Base-by-base conservation (phyloP, 306 rosid genomes). In the Cicer bijugum region DNA sequence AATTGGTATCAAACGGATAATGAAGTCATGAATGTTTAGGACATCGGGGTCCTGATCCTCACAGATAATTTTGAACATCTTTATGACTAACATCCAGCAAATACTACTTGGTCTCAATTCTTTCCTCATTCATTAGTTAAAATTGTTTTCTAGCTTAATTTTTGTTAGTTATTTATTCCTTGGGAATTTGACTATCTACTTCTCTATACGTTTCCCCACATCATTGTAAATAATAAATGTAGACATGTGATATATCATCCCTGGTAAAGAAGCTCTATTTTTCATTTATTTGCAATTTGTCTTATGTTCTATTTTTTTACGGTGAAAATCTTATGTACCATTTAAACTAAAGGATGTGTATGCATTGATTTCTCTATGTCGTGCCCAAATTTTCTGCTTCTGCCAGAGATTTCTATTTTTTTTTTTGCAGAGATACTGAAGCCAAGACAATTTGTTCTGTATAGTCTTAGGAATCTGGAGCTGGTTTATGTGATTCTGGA, bases 341-440 rank as follows among this genome's bases (percentile, higher is more conserved):
- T 77, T 72, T 74, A 81, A 74, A 55, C 64, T 64, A 47, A 63
- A 68, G 72, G 81, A 79, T 57, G 52, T 39, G 28, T 51, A 78
- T 53, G 63, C 62, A 75, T 48, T 12, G 61, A 51, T 20, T 64
- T 77, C 46, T 74, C 75, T 64, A 33, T 77, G 38, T 44, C 17
- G 68, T 70, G 81, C 48, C 71, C 71, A 51, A 66, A 48, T 69
- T 73, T 69, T 59, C 83, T 55, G 56, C 80, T 71, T 44, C 76
- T 75, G 87, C 81, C 85, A 81, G 87, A 58, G 40, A 46, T 78
- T 80, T 80, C 81, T 77, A 37, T n/a, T n/a, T n/a, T 47, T 68
- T 53, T 68, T 53, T 82, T 75, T 68, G 52, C 71, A 72, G 62
- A 57, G 69, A 46, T 51, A 52, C 69, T 52, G 56, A 59, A 63